A percentile compares a stretch with the other conserved stretches of the same genome.
These are phyloP conservation scores for Hansenula lynferdii DNA, from an alignment of 1,139 yeast species.

Conservation along the genomic window DNA sequence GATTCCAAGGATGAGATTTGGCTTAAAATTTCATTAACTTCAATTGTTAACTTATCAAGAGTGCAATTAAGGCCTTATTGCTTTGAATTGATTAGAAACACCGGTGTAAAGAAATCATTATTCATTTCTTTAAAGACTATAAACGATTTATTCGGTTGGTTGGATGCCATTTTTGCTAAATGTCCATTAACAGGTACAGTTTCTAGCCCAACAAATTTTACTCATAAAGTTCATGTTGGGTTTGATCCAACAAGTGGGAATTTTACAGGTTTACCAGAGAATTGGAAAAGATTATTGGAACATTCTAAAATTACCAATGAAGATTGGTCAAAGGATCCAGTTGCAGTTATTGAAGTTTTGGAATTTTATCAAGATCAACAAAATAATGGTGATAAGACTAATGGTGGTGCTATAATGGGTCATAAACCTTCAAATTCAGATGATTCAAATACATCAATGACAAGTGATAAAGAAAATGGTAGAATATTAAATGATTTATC, in stretches of 20 bases:
- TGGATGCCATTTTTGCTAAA: slow-evolving; percentile 82
- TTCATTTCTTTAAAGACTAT: slow-evolving; percentile 74
- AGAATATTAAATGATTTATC: slow-evolving; percentile 20
- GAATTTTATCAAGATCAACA: slow-evolving; percentile 62
- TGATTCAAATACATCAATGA: slow-evolving; percentile 16
- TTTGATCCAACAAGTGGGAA: slow-evolving; percentile 69
- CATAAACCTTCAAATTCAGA: slow-evolving; percentile 19
- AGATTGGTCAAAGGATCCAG: slow-evolving; percentile 81
- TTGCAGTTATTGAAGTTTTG: slow-evolving; percentile 86
- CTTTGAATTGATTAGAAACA: slow-evolving; percentile 61
- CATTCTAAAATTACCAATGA: slow-evolving; percentile 78
- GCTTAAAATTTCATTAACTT: slow-evolving; percentile 48
- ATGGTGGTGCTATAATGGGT: slow-evolving; percentile 5
- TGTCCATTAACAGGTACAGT: slow-evolving; percentile 80
- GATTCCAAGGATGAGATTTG: slow-evolving; percentile 45
- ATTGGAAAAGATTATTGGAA: slow-evolving; percentile 70
- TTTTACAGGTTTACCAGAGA: slow-evolving; percentile 74
- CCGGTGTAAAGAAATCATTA: slow-evolving; percentile 51
- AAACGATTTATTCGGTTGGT: slow-evolving; percentile 83
- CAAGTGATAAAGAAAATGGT: slow-evolving; percentile 15
- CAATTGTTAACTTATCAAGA: slow-evolving; percentile 53
- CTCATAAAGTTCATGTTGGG: slow-evolving; percentile 64
- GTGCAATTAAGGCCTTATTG: slow-evolving; percentile 66
- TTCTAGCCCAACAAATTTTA: slow-evolving; percentile 74
- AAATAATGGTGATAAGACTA: slow-evolving; percentile 31